These are phyloP conservation scores for Phytopythium aichiense DNA, from an alignment of 352 stramenopile species.

Conservation along the genomic window DNA sequence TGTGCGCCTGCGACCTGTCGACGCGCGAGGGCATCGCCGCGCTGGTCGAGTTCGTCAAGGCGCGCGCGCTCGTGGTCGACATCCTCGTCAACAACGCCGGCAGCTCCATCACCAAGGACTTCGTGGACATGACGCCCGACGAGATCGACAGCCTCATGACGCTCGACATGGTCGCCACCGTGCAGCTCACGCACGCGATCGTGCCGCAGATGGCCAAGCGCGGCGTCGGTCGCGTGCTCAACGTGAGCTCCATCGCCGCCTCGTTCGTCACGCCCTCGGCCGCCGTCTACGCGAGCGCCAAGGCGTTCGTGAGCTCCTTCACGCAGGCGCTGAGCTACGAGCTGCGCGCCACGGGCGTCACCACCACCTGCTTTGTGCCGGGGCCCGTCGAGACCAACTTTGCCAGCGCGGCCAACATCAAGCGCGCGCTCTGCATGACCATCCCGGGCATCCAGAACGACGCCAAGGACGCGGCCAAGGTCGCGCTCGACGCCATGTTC, in stretches of 20 bases:
- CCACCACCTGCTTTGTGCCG: constrained; percentile 73
- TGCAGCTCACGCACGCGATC: constrained; percentile 59
- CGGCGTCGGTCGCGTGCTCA: constrained; percentile 69
- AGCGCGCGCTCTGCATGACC: constrained; percentile 35
- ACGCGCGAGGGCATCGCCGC: constrained; percentile 46
- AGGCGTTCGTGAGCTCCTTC: constrained; percentile 71
- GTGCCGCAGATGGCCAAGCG: constrained; percentile 72
- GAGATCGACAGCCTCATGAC: constrained; percentile 62
- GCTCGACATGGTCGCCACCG: constrained; percentile 61
- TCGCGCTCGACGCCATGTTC: constrained; percentile 57
- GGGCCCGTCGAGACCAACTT: constrained; percentile 78
- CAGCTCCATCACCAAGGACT: constrained; percentile 32
- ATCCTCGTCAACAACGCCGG: constrained; percentile 86
- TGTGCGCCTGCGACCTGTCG: constrained; percentile 58
- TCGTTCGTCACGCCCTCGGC: constrained; percentile 47
- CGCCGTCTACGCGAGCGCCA: constrained; percentile 78
- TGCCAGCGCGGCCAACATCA: constrained; percentile 27
- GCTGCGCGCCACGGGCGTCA: constrained; percentile 64
- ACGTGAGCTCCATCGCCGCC: constrained; percentile 66
- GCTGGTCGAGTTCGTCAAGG: constrained; percentile 47
- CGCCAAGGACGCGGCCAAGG: constrained; percentile 48
- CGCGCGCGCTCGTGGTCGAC: constrained; percentile 66
- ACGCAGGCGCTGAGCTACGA: constrained; percentile 82
- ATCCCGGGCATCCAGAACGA: constrained; percentile 31
- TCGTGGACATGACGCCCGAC: constrained; percentile 31